Percentiles rank a stretch among this genome's conserved stretches.
Evolutionary conservation across 176 grass and related monocot species (phyloP).

Genomic region (Panicum miliaceum): DNA sequence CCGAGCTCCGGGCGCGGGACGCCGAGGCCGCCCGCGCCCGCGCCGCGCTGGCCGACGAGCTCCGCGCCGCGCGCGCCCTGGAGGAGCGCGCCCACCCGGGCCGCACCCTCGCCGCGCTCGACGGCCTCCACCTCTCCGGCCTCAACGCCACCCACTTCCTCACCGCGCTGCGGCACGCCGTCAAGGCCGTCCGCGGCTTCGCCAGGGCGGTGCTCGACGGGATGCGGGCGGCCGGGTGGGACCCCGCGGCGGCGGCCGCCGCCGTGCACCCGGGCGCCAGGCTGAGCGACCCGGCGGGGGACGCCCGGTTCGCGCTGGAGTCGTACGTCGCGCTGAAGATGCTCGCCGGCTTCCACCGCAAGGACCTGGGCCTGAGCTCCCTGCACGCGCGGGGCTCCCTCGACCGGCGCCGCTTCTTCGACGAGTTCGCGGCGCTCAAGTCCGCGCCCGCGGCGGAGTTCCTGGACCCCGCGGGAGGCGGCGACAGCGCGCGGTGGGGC

Average conservation of each 20-base stretch:
- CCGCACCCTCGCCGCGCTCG: conserved; percentile 55
- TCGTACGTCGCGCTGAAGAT: conserved; percentile 73
- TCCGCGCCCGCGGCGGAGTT: conserved; percentile 3
- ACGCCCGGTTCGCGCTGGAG: conserved; percentile 62
- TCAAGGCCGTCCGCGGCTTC: conserved; percentile 61
- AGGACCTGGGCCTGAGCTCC: conserved; percentile 45
- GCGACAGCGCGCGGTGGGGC: not conserved
- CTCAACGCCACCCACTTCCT: conserved; percentile 80
- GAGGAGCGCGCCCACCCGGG: conserved; percentile 54
- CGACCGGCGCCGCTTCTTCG: conserved; percentile 67
- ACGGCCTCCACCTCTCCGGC: conserved; percentile 74
- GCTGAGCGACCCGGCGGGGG: conserved; percentile 21
- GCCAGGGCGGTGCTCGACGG: conserved; percentile 47
- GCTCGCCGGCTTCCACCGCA: conserved; percentile 68
- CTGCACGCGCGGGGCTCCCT: conserved; percentile 29
- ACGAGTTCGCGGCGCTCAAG: conserved; percentile 64
- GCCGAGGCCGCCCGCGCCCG: conserved; percentile 46
- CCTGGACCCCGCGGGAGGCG: not conserved
- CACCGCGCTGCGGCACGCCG: conserved; percentile 55
- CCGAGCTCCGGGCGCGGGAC: conserved; percentile 64
- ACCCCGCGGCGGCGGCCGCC: conserved; percentile 45
- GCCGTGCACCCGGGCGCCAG: conserved; percentile 58
- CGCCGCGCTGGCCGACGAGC: conserved; percentile 36
- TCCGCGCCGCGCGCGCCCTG: conserved; percentile 37
- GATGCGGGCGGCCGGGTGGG: conserved; percentile 77